A percentile compares a stretch with the other conserved stretches of the same genome.
These are phyloP conservation scores for Dendrobium huoshanense DNA, from an alignment of 106 monocot species.

Conservation along the genomic window DNA sequence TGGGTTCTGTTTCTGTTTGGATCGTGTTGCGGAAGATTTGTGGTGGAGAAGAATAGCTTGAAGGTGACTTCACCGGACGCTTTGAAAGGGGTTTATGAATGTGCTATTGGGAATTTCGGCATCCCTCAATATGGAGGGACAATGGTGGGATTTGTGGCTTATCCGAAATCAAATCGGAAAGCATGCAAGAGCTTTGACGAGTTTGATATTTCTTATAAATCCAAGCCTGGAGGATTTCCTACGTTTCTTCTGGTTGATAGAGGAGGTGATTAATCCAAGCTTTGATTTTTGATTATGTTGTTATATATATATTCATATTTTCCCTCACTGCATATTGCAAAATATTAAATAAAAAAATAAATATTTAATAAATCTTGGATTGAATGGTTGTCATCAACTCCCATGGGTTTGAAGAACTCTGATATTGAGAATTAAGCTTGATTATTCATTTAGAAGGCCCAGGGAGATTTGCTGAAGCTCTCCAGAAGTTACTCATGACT, in stretches of 20 bases:
- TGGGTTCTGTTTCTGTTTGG: conserved; percentile 42
- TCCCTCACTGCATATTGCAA: background rate
- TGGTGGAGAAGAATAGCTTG: conserved; percentile 83
- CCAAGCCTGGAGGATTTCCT: conserved; percentile 56
- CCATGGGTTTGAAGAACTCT: too few species aligned
- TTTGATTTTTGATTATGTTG: background rate
- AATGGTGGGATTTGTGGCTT: conserved; percentile 54
- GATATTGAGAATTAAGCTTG: too few species aligned
- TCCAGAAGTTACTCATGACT: too few species aligned
- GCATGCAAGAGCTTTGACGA: conserved; percentile 50
- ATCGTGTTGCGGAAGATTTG: conserved; percentile 36
- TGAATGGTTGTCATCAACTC: too few species aligned
- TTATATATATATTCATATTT: background rate
- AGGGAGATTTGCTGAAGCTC: too few species aligned
- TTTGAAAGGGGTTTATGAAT: conserved; percentile 54
- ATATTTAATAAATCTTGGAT: too few species aligned
- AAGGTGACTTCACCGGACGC: conserved; percentile 57
- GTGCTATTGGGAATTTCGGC: conserved; percentile 71
- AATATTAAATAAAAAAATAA: too few species aligned
- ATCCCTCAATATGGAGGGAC: conserved; percentile 73
- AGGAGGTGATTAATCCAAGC: conserved; percentile 36
- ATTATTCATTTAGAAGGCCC: too few species aligned
- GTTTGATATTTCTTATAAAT: conserved; percentile 42
- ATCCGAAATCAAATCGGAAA: conserved; percentile 54
- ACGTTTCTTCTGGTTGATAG: conserved; percentile 65